Conservation (phyloP, 2,329 filamentous ascomycete species). For the Helicocarpus griseus region DNA sequence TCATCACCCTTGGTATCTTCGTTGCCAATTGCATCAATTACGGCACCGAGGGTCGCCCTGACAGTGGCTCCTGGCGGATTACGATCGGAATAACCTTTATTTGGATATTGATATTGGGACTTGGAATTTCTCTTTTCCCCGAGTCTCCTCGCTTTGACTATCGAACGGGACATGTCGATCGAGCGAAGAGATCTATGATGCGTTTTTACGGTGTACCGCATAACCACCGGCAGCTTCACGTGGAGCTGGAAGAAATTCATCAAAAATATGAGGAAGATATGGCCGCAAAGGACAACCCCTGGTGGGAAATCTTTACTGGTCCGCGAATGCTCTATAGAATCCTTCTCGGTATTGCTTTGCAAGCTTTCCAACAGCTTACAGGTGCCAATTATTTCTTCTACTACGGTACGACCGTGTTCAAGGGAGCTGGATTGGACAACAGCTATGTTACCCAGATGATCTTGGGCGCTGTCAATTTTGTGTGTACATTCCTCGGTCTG, state of each 20-base stretch:
- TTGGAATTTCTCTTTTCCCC: constrained; percentile 47
- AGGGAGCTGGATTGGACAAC: constrained; percentile 56
- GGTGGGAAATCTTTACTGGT: constrained; percentile 38
- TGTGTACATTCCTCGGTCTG: constrained; percentile 56
- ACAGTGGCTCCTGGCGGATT: constrained; percentile 40
- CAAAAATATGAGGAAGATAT: constrained; percentile 49
- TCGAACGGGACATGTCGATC: constrained; percentile 42
- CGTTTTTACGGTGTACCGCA: constrained; percentile 46
- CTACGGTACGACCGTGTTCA: constrained; percentile 52
- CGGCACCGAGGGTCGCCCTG: constrained; percentile 31
- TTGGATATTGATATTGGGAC: constrained; percentile 45
- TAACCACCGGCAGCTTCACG: constrained; percentile 45
- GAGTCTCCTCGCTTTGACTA: constrained; percentile 53
- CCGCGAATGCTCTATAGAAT: constrained; percentile 40
- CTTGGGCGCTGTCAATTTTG: constrained; percentile 58
- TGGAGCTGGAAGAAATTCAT: constrained; percentile 50
- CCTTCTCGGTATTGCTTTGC: constrained; percentile 35
- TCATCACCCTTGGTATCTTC: constrained; percentile 42
- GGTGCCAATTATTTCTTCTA: constrained; percentile 45
- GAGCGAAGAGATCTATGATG: constrained; percentile 44
- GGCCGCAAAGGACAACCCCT: constrained; percentile 29
- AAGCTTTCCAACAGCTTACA: constrained; percentile 40
- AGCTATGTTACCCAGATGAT: constrained; percentile 60
- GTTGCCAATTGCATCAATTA: constrained; percentile 41
- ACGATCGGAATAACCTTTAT: constrained; percentile 50